These are phyloP conservation scores for Microdochium bolleyi DNA, from an alignment of 2,329 filamentous ascomycete genomes.

Conservation along the genomic window DNA sequence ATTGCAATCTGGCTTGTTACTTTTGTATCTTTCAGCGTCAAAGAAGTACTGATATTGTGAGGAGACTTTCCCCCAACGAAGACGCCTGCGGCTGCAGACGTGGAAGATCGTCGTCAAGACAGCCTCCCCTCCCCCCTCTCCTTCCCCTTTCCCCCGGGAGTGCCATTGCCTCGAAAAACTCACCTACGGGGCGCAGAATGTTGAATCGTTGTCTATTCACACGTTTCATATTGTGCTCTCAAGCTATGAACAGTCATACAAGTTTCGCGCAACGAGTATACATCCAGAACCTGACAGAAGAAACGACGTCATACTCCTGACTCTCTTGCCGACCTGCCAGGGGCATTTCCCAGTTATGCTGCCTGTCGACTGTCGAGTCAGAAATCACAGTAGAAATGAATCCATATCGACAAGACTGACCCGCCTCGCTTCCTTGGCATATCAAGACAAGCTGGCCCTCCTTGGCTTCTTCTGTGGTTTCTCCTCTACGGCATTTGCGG, in stretches of 20 bases:
- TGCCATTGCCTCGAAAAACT: background rate
- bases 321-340: background rate
- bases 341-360: background rate
- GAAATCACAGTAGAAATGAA: background rate
- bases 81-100: background rate
- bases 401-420: background rate
- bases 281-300: background rate
- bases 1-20: background rate
- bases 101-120: background rate
- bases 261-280: background rate
- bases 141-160: background rate
- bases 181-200: background rate
- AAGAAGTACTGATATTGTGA: background rate
- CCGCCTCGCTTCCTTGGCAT: background rate
- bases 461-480: background rate
- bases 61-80: background rate
- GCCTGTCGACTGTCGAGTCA: background rate
- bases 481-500: background rate
- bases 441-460: background rate
- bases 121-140: no score
- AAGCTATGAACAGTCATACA: background rate
- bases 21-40: background rate
- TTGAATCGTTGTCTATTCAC: background rate
- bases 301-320: background rate
- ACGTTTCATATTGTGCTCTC: background rate